These are phyloP conservation scores for Forsythia viridissima DNA, from an alignment of 257 asterid species.

Conservation along the genomic window DNA sequence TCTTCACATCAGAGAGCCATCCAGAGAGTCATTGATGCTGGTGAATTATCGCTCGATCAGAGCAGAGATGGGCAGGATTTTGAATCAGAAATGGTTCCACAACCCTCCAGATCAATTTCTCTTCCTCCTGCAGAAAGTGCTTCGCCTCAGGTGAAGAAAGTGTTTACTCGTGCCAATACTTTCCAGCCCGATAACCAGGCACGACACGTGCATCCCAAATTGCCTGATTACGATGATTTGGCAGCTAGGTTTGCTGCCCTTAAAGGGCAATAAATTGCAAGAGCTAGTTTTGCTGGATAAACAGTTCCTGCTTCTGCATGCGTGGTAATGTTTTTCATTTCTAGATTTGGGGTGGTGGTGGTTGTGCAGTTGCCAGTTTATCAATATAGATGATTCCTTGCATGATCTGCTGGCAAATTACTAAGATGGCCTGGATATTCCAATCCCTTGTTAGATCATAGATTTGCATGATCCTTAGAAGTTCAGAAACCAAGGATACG, in stretches of 20 bases:
- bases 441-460: not conserved
- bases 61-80: slow-evolving; percentile 31
- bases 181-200: slow-evolving; percentile 79
- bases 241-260: slow-evolving; percentile 90
- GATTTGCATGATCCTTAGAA: not conserved
- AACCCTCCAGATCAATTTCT: slow-evolving; percentile 68
- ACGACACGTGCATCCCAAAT: slow-evolving; percentile 86
- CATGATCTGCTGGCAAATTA: not conserved
- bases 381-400: not conserved
- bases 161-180: slow-evolving; percentile 64
- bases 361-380: not conserved
- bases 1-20: slow-evolving; percentile 25
- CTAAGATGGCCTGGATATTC: not conserved
- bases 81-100: slow-evolving; percentile 36
- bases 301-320: no score
- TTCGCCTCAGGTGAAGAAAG: slow-evolving; percentile 44
- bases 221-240: slow-evolving; percentile 93
- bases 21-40: slow-evolving; percentile 27
- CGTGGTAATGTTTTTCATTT: not conserved
- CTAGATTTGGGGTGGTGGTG: not conserved
- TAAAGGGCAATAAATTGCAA: slow-evolving; percentile 49
- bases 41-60: slow-evolving; percentile 45
- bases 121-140: slow-evolving; percentile 54
- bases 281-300: not conserved
- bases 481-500: not conserved